Evolutionary conservation across 2,329 filamentous ascomycete species (phyloP), one percentile per base, ranked within the genome.

Genomic region (Fusarium xyrophilum): DNA sequence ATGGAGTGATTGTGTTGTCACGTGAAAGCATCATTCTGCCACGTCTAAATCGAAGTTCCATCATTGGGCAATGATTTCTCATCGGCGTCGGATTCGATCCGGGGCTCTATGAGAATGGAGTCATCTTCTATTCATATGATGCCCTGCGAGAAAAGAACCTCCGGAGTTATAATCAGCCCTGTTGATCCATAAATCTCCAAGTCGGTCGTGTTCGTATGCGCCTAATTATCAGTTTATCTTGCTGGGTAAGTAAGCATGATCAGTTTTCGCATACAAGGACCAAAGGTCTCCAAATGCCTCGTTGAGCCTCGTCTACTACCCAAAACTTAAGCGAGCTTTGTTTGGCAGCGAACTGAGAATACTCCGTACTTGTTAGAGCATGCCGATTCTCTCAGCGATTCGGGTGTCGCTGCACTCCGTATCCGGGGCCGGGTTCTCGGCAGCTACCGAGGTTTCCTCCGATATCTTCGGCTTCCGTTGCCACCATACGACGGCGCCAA

Each of bases 351-450:
- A 33, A 51, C 15, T 36, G 23, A 17, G 9, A 30, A 48, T 15
- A n/a, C 15, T 35, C 33, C 33, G 33, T 35, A 17, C n/a, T 21
- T 44, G 27, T 28, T 21, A 30, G 32, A 25, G 27, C 21, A 33
- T 27, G 23, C 40, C 14, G 52, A 40, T 25, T 9, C 35, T 32
- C 35, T 25, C 25, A 38, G 17, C n/a, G 25, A 55, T 47, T 48
- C 28, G 35, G 55, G 48, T 57, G 14, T 33, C 38, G 7, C 25
- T 60, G 19, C 42, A 35, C 40, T 65, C 67, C 51, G 53, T 36
- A 71, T 42, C 52, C 65, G 63, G 40, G 42, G 30, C 54, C 61
- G 57, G 50, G 55, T 53, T 60, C 58, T 67, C 69, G 69, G 71
- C 48, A 68, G 35, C 38, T 32, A 58, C 47, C 50, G 51, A 44